These are phyloP conservation scores for Allantophomopsis cytisporea DNA, from an alignment of 2,329 filamentous ascomycete species.

Conservation along the genomic window DNA sequence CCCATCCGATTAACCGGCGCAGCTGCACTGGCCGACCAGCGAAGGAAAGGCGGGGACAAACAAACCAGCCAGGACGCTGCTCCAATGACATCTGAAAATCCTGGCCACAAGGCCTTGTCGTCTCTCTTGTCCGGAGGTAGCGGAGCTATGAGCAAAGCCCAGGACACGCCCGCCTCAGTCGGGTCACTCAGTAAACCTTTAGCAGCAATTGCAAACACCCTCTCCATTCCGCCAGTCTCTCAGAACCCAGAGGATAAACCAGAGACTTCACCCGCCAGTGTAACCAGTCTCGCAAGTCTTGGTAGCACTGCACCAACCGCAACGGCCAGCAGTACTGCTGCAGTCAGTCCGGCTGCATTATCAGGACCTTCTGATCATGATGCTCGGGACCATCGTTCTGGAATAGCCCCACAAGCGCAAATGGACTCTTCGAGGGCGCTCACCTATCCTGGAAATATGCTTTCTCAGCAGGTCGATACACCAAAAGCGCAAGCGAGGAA, in stretches of 20 bases:
- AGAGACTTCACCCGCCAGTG: constrained; percentile 17
- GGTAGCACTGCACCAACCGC: constrained; percentile 16
- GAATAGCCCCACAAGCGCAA: constrained; percentile 8
- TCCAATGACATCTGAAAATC: constrained; percentile 35
- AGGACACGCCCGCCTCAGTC: constrained; percentile 28
- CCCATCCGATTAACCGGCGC: constrained; percentile 34
- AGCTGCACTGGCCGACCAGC: constrained; percentile 39
- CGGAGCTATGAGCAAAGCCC: constrained; percentile 40
- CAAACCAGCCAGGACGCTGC: constrained; percentile 21
- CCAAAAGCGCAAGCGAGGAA: constrained; percentile 24
- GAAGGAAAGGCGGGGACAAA: constrained; percentile 31
- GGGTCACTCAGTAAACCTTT: constrained; percentile 16
- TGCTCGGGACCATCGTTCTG: constrained; percentile 8
- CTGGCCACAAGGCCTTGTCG: constrained; percentile 35
- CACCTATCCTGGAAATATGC: constrained; percentile 16
- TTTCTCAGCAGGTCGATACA: constrained; percentile 10
- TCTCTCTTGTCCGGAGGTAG: constrained; percentile 39
- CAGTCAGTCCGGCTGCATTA: constrained; percentile 16
- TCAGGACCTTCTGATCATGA: constrained; percentile 12
- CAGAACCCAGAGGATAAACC: constrained; percentile 14
- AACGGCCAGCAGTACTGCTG: constrained; percentile 16
- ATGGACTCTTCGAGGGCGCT: constrained; percentile 12
- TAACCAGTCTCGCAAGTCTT: constrained; percentile 17
- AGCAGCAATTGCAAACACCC: constrained; percentile 14
- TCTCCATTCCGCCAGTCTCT: constrained; percentile 15